Base-by-base conservation (phyloP, 495 filamentous ascomycete species). In the Hypoxylon trugodes region DNA sequence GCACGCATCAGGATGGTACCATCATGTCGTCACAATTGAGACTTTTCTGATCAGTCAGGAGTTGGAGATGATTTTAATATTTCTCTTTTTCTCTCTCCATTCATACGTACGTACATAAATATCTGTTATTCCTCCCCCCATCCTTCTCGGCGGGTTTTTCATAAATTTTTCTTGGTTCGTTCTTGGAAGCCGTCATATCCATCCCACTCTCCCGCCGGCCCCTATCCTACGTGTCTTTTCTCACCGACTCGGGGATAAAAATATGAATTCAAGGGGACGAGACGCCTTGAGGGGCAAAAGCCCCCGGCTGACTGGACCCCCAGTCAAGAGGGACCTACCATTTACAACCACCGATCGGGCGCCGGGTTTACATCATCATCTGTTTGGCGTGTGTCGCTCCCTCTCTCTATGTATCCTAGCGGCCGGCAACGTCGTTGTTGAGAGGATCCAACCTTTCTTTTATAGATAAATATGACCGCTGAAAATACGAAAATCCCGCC, bases 21-120 rank as follows among this genome's bases (percentile, higher is more conserved):
- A 67, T 62, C 42, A 66, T 67, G 64, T 62, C 64, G 58, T 62
- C 64, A 62, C 63, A 46, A 32, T 37, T 53, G 62, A 55, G 49
- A 42, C 41, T 53, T 62, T 50, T 35, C 42, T 49, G 3, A 41
- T 41, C 28, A 18, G 46, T 51, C 40, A 35, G 33, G 24, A 13
- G 26, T 42, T 36, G 25, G 45, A 48, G 7, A 38, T 46, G 25
- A 10, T n/a, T 18, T 16, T 24, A 24, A 15, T 38, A 43, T 48
- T 21, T 30, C 26, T 28, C 42, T 46, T 15, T 46, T 18, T 45
- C 4, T 32, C 32, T 5, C 18, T 21, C 26, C 16, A 21, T 8
- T 12, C 40, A 46, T 52, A 37, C 48, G 59, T 65, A 65, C 40
- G 40, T 52, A 37, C 48, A 65, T 65, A 65, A 65, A 65, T 59